phyloP scores from a whole-genome alignment of 2,329 filamentous ascomycete species.

The Diplodia intermedia region DNA sequence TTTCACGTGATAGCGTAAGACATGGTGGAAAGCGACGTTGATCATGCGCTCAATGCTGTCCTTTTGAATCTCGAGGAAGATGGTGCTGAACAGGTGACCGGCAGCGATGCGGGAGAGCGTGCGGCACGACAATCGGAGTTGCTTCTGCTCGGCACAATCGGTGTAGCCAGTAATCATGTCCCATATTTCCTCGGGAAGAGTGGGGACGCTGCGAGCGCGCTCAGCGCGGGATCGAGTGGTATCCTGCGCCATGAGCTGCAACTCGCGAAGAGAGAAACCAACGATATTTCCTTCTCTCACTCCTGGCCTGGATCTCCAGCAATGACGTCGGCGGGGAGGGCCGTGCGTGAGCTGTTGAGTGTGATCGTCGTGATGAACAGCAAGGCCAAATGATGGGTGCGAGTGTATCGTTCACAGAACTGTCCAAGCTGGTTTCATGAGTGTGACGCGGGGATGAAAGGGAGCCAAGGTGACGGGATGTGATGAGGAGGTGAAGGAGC shows the following conservation, averaged over 20 bases:
- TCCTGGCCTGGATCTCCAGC: neutral
- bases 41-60: conserved; percentile 24
- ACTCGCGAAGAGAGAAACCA: too few species aligned
- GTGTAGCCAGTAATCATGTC: conserved; percentile 21
- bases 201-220: conserved; percentile 1
- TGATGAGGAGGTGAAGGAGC: neutral
- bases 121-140: neutral
- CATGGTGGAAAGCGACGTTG: conserved; percentile 17
- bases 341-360: conserved; percentile 15
- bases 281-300: neutral
- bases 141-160: neutral
- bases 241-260: neutral
- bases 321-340: conserved; percentile 10
- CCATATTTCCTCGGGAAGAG: conserved; percentile 24
- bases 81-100: neutral
- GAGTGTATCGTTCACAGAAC: neutral
- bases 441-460: neutral
- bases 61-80: conserved; percentile 8
- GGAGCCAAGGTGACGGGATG: neutral
- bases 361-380: conserved; percentile 3
- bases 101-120: conserved; percentile 11
- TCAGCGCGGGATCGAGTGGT: neutral
- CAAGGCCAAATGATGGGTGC: neutral
- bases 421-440: neutral
- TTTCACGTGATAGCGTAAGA: conserved; percentile 22